phyloP scores from a whole-genome alignment of 768 basidiomycete genomes.

The Boletellus ananas region DNA sequence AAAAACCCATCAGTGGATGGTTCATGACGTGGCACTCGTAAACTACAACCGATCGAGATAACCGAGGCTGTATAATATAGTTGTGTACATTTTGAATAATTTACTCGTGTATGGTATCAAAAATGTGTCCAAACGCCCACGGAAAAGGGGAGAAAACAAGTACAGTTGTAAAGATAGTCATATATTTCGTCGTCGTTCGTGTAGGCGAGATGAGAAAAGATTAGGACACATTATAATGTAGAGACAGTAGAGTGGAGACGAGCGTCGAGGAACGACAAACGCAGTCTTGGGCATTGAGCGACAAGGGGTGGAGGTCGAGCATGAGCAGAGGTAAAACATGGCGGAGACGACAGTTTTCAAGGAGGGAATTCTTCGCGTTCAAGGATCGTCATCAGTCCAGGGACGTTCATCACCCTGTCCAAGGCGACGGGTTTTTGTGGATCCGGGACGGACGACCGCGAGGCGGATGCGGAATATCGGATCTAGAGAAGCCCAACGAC shows the following conservation, averaged over 20 bases:
- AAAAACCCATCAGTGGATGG: too few relatives aligned
- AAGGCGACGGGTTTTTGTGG: slow-evolving; percentile 61
- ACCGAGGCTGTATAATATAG: too few relatives aligned
- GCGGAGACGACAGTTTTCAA: slow-evolving; percentile 4
- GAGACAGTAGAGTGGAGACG: neutral
- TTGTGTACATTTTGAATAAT: too few relatives aligned
- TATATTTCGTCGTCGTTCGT: neutral
- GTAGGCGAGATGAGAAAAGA: neutral
- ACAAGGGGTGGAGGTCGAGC: neutral
- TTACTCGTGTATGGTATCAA: too few relatives aligned
- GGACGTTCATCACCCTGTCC: slow-evolving; percentile 56
- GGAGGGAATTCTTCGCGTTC: slow-evolving; percentile 34
- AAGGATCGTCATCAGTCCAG: slow-evolving; percentile 74
- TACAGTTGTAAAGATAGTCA: neutral
- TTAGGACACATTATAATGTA: neutral
- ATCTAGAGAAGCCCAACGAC: slow-evolving; percentile 39
- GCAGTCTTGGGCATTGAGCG: neutral
- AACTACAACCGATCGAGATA: too few relatives aligned
- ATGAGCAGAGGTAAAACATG: neutral
- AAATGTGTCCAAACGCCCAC: neutral
- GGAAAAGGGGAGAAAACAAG: neutral
- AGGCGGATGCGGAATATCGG: slow-evolving; percentile 57
- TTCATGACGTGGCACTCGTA: too few relatives aligned
- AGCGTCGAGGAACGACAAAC: neutral
- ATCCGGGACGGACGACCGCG: slow-evolving; percentile 49